These are phyloP conservation scores for Monascus purpureus DNA, from an alignment of 495 filamentous ascomycete species.

Conservation along the genomic window DNA sequence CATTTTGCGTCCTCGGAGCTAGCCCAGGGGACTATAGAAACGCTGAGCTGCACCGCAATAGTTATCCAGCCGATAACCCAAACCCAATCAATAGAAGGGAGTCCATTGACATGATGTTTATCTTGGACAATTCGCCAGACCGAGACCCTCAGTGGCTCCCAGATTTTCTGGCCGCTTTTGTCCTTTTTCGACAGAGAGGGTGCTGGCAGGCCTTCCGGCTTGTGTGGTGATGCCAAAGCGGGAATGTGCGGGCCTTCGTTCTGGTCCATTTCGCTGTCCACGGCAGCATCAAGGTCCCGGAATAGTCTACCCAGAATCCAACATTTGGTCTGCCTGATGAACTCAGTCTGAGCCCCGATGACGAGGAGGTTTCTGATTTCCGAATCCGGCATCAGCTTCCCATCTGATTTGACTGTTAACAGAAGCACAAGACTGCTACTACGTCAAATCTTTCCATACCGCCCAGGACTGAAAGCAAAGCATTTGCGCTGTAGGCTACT, in stretches of 20 bases:
- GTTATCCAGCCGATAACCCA: constrained; percentile 21
- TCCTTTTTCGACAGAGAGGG: too few species aligned
- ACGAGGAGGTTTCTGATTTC: too few species aligned
- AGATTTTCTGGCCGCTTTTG: too few species aligned
- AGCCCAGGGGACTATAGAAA: constrained; percentile 30
- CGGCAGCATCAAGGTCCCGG: constrained; percentile 25
- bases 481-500: constrained; percentile 1
- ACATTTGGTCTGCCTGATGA: constrained; percentile 23
- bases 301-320: constrained; percentile 39
- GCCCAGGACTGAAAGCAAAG: neutral
- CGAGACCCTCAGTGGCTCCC: too few species aligned
- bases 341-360: constrained; percentile 30
- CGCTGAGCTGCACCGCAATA: constrained; percentile 27
- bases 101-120: neutral
- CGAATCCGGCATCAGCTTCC: too few species aligned
- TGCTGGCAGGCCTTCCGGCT: constrained; percentile 5
- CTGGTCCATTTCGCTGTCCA: neutral
- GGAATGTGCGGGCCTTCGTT: neutral
- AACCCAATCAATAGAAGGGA: constrained; percentile 13
- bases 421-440: too few species aligned
- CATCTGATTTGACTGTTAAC: too few species aligned
- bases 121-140: constrained; percentile 4
- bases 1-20: constrained; percentile 29
- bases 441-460: constrained; percentile 31
- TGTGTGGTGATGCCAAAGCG: neutral